Percentiles rank a stretch among this genome's conserved stretches.
These are phyloP conservation scores for Jacaranda mimosifolia DNA, from an alignment of 257 asterid genomes.

Conservation along the genomic window DNA sequence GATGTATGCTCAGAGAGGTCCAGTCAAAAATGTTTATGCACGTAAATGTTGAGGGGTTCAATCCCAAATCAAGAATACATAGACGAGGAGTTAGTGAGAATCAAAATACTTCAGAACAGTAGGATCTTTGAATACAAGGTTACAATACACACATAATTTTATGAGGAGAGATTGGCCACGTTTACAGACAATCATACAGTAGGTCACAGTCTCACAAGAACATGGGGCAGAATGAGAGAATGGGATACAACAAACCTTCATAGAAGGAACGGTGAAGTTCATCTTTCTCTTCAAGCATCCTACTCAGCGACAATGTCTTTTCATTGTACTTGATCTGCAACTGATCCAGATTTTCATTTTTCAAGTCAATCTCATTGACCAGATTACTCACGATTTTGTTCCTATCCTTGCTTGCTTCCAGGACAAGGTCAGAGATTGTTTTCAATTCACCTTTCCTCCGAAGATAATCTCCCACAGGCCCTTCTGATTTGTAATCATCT, in stretches of 20 bases:
- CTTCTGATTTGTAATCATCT: slow-evolving; percentile 63
- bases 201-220: slow-evolving; percentile 11
- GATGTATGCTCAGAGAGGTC: not conserved
- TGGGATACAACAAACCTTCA: slow-evolving; percentile 64
- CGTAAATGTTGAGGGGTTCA: slow-evolving; percentile 17
- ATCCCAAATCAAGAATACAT: slow-evolving; percentile 20
- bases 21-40: slow-evolving; percentile 18
- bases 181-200: not conserved
- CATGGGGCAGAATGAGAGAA: slow-evolving; percentile 20
- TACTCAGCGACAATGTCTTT: slow-evolving; percentile 68
- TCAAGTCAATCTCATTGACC: slow-evolving; percentile 72
- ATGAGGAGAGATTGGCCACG: not conserved
- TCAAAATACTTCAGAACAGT: not conserved
- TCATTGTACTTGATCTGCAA: slow-evolving; percentile 61
- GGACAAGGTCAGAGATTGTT: slow-evolving; percentile 53
- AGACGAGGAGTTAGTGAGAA: not conserved
- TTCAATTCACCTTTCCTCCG: slow-evolving; percentile 54
- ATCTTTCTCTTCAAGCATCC: slow-evolving; percentile 92
- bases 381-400: slow-evolving; percentile 61
- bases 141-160: not conserved
- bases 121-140: slow-evolving; percentile 13
- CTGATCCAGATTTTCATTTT: slow-evolving; percentile 73
- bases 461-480: slow-evolving; percentile 66
- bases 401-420: slow-evolving; percentile 56
- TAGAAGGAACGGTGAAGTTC: slow-evolving; percentile 69